Evolutionary conservation across 106 monocot species (phyloP).

Genomic region (Acorus gramineus): DNA sequence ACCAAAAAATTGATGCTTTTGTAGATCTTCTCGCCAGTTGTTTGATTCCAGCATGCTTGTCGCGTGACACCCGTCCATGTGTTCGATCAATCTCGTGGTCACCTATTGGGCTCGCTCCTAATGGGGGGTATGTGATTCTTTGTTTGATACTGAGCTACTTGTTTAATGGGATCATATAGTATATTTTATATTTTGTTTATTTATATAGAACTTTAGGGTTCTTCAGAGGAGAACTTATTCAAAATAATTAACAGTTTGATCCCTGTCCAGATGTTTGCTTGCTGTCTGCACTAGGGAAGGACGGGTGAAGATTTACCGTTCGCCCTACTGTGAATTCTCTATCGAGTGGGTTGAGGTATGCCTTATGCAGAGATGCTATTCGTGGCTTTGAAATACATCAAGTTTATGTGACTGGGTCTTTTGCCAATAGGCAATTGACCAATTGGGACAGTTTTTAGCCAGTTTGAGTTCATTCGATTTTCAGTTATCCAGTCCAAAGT

Average conservation of each 20-base stretch:
- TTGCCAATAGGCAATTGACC: too few species aligned
- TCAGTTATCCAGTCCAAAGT: too few species aligned
- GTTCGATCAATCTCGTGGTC: constrained; percentile 96
- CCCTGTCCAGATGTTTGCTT: constrained; percentile 60
- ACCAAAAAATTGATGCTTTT: constrained; percentile 1
- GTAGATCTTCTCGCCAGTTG: constrained; percentile 52
- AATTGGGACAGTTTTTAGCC: too few species aligned
- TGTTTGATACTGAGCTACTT: neutral
- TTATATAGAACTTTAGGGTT: neutral
- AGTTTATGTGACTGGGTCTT: too few species aligned
- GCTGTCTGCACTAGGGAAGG: constrained; percentile 83
- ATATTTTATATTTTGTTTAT: neutral
- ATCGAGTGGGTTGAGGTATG: constrained; percentile 87
- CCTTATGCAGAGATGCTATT: neutral
- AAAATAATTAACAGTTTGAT: neutral
- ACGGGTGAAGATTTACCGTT: constrained; percentile 64
- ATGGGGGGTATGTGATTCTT: constrained; percentile 51
- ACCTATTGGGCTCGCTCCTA: constrained; percentile 56
- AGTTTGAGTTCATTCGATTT: too few species aligned
- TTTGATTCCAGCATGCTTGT: constrained; percentile 45
- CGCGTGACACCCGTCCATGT: constrained; percentile 58
- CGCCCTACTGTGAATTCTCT: constrained; percentile 62
- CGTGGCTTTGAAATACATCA: too few species aligned
- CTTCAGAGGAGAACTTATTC: neutral
- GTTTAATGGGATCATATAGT: neutral